Evolutionary conservation across 495 filamentous ascomycete species (phyloP).

Genomic region (Hypoxylon fuscum): DNA sequence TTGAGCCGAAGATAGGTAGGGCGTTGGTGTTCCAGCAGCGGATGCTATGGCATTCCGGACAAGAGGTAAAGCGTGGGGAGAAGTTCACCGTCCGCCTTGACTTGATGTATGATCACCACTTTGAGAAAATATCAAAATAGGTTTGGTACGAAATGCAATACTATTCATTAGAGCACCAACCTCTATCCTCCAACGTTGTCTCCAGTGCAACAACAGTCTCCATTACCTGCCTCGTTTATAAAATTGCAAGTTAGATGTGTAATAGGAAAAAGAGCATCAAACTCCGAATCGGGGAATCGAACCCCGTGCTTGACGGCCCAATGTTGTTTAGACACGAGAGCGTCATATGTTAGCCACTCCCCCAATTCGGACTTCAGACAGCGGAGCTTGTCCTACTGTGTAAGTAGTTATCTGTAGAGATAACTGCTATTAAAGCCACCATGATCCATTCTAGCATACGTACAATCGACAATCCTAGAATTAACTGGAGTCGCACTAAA

Average conservation of each 20-base stretch:
- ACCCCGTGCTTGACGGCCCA: constrained; percentile 49
- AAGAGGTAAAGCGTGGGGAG: constrained; percentile 73
- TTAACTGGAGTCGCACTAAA: no score
- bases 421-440: no score
- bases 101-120: constrained; percentile 69
- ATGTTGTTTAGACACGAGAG: constrained; percentile 40
- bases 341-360: constrained; percentile 50
- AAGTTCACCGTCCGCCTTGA: constrained; percentile 85
- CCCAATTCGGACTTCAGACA: constrained; percentile 53
- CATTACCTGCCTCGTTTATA: no score
- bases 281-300: constrained; percentile 53
- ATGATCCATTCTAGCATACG: no score
- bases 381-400: no score
- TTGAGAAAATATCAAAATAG: constrained; percentile 24
- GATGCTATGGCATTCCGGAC: constrained; percentile 74
- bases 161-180: neutral
- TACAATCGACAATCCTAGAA: no score
- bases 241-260: no score
- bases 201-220: no score
- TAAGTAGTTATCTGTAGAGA: no score
- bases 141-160: neutral
- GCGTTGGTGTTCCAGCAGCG: constrained; percentile 82
- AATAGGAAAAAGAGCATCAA: no score
- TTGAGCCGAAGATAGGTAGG: constrained; percentile 74
- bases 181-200: no score